Conservation (phyloP, 2,329 filamentous ascomycete genomes). For the Alternaria sp. region DNA sequence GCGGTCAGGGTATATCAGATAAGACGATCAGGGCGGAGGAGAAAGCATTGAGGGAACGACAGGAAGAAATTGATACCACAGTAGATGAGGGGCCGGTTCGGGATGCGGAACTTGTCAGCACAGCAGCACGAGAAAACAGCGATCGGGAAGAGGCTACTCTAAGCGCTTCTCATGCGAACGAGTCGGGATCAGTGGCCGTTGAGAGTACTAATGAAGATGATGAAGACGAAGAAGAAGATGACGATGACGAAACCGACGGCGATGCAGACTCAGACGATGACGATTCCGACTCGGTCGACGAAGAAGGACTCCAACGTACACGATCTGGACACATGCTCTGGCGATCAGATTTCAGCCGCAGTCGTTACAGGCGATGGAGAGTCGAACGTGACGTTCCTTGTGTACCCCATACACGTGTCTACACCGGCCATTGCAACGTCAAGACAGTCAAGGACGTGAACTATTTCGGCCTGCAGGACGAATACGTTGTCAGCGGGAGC, state of each 20-base stretch:
- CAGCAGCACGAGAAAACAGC: constrained; percentile 23
- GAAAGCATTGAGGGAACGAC: constrained; percentile 45
- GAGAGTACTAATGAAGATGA: constrained; percentile 24
- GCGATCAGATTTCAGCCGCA: constrained; percentile 60
- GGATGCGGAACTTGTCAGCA: constrained; percentile 35
- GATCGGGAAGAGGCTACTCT: constrained; percentile 16
- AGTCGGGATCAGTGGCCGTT: constrained; percentile 1
- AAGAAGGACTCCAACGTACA: constrained; percentile 47
- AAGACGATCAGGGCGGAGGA: constrained; percentile 54
- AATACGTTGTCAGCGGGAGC: constrained; percentile 73
- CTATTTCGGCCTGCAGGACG: constrained; percentile 72
- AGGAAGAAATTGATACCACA: constrained; percentile 60
- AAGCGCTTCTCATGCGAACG: constrained; percentile 11
- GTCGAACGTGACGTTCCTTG: constrained; percentile 66
- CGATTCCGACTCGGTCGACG: constrained; percentile 37
- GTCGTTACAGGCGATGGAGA: constrained; percentile 55
- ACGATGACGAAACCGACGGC: constrained; percentile 34
- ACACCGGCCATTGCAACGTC: constrained; percentile 72
- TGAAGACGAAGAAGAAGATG: constrained; percentile 43
- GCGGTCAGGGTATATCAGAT: constrained; percentile 62
- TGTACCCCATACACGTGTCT: constrained; percentile 64
- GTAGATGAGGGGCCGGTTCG: constrained; percentile 57
- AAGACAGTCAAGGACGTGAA: constrained; percentile 76
- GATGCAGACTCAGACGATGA: constrained; percentile 39
- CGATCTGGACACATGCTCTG: constrained; percentile 55